A percentile compares a stretch with the other conserved stretches of the same genome.
Conservation (phyloP, 257 asterid species). For the Ehretia macrophylla region DNA sequence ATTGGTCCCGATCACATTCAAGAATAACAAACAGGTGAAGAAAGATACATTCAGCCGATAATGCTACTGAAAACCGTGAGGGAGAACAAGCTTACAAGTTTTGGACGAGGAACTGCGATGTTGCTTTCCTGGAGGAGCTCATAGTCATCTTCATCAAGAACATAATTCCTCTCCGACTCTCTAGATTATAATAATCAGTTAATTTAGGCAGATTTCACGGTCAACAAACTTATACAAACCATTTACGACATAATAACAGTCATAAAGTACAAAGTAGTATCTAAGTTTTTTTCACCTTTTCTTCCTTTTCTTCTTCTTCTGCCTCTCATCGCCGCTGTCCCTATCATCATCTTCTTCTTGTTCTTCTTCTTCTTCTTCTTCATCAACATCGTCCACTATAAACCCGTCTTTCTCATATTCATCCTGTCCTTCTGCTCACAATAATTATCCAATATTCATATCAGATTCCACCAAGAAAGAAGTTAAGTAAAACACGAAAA, state of each 20-base stretch:
- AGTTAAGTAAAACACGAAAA: too few species aligned
- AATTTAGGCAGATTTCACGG: neutral
- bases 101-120: constrained; percentile 84
- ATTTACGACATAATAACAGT: neutral
- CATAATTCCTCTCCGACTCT: constrained; percentile 63
- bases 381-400: constrained; percentile 76
- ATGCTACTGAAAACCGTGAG: neutral
- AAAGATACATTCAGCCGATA: too few species aligned
- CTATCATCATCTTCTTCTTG: constrained; percentile 72
- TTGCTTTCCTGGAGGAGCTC: constrained; percentile 93
- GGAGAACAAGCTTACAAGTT: constrained; percentile 31
- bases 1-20: neutral
- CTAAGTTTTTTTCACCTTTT: constrained; percentile 82
- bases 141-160: constrained; percentile 89
- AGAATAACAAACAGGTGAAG: constrained; percentile 7
- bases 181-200: constrained; percentile 24
- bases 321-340: constrained; percentile 73
- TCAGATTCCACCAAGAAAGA: neutral
- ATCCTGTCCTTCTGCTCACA: constrained; percentile 72
- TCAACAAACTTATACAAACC: neutral
- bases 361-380: constrained; percentile 64
- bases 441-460: constrained; percentile 5
- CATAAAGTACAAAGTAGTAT: constrained; percentile 1
- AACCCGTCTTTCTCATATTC: constrained; percentile 93
- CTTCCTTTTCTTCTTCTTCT: constrained; percentile 79